Percentiles rank a stretch among this genome's conserved stretches.
Evolutionary conservation across 345 rosid genomes (phyloP).

Genomic region (Populus simonii): DNA sequence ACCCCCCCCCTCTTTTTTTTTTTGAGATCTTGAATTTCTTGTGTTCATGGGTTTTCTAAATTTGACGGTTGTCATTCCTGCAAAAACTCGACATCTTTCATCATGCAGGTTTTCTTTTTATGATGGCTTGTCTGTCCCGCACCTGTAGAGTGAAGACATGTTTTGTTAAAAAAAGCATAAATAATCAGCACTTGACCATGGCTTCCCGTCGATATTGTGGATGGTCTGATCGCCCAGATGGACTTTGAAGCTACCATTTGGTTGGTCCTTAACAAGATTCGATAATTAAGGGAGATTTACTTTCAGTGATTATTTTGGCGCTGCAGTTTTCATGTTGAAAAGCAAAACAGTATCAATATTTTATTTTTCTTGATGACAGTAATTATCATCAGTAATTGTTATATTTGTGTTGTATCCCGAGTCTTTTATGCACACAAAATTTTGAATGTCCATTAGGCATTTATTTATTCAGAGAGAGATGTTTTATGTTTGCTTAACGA

Average conservation of each 20-base stretch:
- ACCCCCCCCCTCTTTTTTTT: not conserved
- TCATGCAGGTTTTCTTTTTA: constrained; percentile 1
- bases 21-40: not conserved
- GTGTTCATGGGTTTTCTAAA: not conserved
- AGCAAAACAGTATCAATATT: not conserved
- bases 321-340: constrained; percentile 4
- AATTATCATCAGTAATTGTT: constrained; percentile 1
- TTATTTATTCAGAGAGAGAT: not conserved
- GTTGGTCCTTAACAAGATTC: constrained; percentile 7
- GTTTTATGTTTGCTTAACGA: not conserved
- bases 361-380: not conserved
- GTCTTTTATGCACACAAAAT: not conserved
- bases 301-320: constrained; percentile 13
- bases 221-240: not conserved
- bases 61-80: not conserved
- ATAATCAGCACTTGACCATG: not conserved
- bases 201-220: not conserved
- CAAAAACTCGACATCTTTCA: not conserved
- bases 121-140: not conserved
- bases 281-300: constrained; percentile 18
- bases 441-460: not conserved
- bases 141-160: not conserved
- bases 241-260: constrained; percentile 3
- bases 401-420: not conserved
- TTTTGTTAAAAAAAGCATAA: not conserved